Evolutionary conservation across 2,329 filamentous ascomycete genomes (phyloP), one percentile per base, ranked within the genome.

Genomic region (Lachnellula hyalina): DNA sequence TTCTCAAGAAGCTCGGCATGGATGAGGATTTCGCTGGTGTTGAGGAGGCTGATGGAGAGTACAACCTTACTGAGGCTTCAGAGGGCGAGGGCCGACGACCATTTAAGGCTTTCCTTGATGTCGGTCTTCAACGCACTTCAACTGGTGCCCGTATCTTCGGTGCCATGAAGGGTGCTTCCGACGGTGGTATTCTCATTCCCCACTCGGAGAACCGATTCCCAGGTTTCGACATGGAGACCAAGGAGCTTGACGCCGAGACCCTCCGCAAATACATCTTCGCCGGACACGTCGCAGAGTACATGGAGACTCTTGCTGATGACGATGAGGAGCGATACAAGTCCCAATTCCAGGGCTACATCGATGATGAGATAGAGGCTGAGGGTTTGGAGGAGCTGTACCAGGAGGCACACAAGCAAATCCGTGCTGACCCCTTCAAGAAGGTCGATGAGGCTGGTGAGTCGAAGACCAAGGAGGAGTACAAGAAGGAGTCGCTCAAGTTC

Each of bases 191-290:
- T 77, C 85, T 92, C 77, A 80, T 99, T 68, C 94, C 94, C 70
- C 94, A 99, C 89, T 96, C 90, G 70, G 92, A 97, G 85, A 96
- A 94, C 85, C 93, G 94, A 71, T 99, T 99, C 90, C 94, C 94
- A 71, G 94, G 94, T 71, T 99, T 81, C 86, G 94, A 99, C 75
- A 89, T 96, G 34, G 94, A 99, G 83, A 79, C 80, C 76, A 92
- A 99, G 88, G 93, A 97, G 85, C 90, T 99, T 71, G 94, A 99
- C 71, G 84, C 91, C 71, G 94, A 99, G 77, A 88, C 85, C 67
- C 90, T 99, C 74, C 91, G 93, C 84, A 96, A 92, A 83, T 99
- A 99, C 88, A 99, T 99, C 84, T 93, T 90, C 77, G 94, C 84
- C 73, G 93, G 94, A 61, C 94, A 99, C 85, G 90, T 99, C 65